Evolutionary conservation across 257 asterid species (phyloP).

Genomic region (Solanum lycopersicoides): DNA sequence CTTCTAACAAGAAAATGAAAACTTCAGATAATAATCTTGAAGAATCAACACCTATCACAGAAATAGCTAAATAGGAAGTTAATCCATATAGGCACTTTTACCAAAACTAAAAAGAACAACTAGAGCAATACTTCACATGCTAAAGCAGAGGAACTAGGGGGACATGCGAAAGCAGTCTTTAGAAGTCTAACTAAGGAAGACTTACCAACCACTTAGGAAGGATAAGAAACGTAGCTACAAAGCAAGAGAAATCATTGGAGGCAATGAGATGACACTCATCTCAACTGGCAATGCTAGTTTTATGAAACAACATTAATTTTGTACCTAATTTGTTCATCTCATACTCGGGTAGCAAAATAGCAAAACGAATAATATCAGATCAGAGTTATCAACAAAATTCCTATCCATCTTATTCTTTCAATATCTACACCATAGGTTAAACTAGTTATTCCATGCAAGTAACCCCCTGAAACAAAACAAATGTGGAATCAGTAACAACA

Average conservation of each 20-base stretch:
- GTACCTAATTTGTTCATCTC: not conserved
- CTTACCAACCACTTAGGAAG: not conserved
- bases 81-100: not conserved
- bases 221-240: not conserved
- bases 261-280: too few species aligned
- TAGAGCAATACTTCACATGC: not conserved
- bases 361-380: not conserved
- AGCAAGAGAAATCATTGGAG: too few species aligned
- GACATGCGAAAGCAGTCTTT: not conserved
- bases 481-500: slow-evolving; percentile 2
- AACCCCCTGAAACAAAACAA: slow-evolving; percentile 56
- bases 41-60: not conserved
- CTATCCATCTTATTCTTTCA: slow-evolving; percentile 55
- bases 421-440: slow-evolving; percentile 81
- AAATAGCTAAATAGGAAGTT: not conserved
- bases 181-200: not conserved
- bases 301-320: too few species aligned
- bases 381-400: slow-evolving; percentile 63
- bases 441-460: slow-evolving; percentile 64
- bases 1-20: not conserved
- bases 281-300: too few species aligned
- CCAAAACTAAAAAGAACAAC: not conserved
- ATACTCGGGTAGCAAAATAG: not conserved
- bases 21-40: not conserved
- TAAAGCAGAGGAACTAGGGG: not conserved